phyloP scores from a whole-genome alignment of 139 green algal species.

The Mychonastes homosphaera region DNA sequence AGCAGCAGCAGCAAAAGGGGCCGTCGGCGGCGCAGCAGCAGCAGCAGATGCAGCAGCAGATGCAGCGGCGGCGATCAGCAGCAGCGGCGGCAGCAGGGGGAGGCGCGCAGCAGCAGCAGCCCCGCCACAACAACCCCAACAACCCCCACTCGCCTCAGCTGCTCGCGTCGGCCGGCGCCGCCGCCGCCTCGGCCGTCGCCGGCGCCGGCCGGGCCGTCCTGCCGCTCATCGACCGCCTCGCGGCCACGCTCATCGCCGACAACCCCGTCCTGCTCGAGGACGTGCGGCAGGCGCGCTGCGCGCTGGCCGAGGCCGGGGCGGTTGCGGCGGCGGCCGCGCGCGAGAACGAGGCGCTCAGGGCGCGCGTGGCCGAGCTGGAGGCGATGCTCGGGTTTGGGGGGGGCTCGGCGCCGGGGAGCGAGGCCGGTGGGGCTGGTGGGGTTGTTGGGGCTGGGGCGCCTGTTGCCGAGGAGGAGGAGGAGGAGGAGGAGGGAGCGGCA shows the following conservation, averaged over 20 bases:
- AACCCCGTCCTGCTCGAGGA: constrained; percentile 39
- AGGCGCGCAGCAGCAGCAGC: background rate
- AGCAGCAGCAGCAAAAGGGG: background rate
- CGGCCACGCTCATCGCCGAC: constrained; percentile 33
- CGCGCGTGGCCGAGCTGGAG: background rate
- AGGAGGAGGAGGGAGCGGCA: too few relatives aligned
- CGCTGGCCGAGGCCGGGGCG: too few relatives aligned
- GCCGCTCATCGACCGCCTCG: constrained; percentile 38
- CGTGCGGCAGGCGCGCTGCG: too few relatives aligned
- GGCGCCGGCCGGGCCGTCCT: constrained; percentile 33
- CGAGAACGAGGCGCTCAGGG: background rate
- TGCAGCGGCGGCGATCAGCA: background rate
- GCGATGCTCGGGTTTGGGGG: too few relatives aligned
- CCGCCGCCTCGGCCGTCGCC: constrained; percentile 18
- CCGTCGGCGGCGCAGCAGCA: background rate
- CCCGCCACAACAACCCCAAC: background rate
- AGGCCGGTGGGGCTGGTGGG: background rate
- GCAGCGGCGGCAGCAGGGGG: background rate
- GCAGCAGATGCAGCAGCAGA: background rate
- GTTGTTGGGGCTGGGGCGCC: background rate
- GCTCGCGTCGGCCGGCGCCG: background rate
- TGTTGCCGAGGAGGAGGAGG: too few relatives aligned
- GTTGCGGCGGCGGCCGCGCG: too few relatives aligned
- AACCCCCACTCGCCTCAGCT: background rate
- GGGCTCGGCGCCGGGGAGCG: background rate